Conservation (phyloP, 2,329 filamentous ascomycete genomes). For the Fusarium annulatum region DNA sequence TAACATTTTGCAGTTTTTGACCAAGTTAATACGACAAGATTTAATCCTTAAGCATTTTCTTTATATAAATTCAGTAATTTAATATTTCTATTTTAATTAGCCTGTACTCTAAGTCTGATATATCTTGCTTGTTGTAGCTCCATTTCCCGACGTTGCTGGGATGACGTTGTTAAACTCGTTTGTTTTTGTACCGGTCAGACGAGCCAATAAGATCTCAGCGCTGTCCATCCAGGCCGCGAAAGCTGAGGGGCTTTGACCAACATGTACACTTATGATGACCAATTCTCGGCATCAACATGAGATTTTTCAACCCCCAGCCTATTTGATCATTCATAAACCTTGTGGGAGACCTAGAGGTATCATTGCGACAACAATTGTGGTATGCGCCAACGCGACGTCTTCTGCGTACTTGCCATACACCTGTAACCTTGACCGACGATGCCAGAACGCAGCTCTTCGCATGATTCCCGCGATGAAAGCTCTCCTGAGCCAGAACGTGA, state of each 20-base stretch:
- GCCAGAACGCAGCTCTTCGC: slow-evolving; percentile 38
- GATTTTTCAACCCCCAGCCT: neutral
- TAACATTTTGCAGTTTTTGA: fast-evolving
- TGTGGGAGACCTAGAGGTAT: neutral
- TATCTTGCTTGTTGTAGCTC: neutral
- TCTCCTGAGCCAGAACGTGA: slow-evolving; percentile 35
- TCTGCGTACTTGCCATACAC: slow-evolving; percentile 20
- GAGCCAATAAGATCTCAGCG: slow-evolving; percentile 36
- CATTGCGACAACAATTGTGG: slow-evolving; percentile 29
- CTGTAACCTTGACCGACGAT: slow-evolving; percentile 31
- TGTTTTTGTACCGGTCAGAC: slow-evolving; percentile 29
- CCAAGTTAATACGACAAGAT: neutral
- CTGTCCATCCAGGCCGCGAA: slow-evolving; percentile 22
- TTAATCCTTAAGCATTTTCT: too few species aligned
- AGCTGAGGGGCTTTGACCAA: slow-evolving; percentile 41
- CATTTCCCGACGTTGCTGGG: neutral
- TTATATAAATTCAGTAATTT: neutral
- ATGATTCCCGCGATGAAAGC: slow-evolving; percentile 40
- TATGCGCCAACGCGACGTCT: slow-evolving; percentile 28
- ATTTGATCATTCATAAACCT: slow-evolving; percentile 1
- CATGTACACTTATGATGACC: slow-evolving; percentile 25
- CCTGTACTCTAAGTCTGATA: too few species aligned
- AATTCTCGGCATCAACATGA: slow-evolving; percentile 29
- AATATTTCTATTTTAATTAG: neutral
- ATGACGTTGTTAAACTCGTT: slow-evolving; percentile 31